Conservation (phyloP, 805 yeast species). For the Ogataea siamensis region DNA sequence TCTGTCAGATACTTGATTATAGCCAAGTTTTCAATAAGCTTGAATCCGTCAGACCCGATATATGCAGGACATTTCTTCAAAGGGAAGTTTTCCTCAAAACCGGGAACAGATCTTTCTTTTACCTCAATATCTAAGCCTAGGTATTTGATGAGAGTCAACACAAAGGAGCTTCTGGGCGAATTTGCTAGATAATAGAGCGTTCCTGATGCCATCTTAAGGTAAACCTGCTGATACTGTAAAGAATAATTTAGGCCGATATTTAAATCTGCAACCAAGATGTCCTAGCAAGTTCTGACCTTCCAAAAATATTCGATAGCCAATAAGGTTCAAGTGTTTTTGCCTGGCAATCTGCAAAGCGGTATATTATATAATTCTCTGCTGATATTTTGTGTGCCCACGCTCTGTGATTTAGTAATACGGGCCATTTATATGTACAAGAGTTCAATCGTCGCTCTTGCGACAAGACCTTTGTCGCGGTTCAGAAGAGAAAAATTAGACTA, state of each 20-base stretch:
- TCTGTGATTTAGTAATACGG: too few relatives aligned
- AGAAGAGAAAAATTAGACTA: constrained; percentile 2
- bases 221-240: too few relatives aligned
- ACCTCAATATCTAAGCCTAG: constrained; percentile 1
- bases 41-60: constrained; percentile 1
- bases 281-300: too few relatives aligned
- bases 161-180: constrained; percentile 3
- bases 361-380: too few relatives aligned
- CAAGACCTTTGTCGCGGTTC: background rate
- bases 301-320: too few relatives aligned
- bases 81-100: background rate
- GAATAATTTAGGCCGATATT: too few relatives aligned
- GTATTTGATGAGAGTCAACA: background rate
- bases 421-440: too few relatives aligned
- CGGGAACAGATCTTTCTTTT: background rate
- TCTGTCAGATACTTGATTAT: constrained; percentile 1
- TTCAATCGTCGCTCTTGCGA: background rate
- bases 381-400: too few relatives aligned
- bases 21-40: constrained; percentile 2
- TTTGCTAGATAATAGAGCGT: background rate
- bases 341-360: too few relatives aligned
- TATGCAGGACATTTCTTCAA: constrained; percentile 2
- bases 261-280: too few relatives aligned
- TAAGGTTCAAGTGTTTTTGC: too few relatives aligned
- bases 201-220: constrained; percentile 1